phyloP scores from a whole-genome alignment of 495 filamentous ascomycete genomes.

The Penicillium lividum region DNA sequence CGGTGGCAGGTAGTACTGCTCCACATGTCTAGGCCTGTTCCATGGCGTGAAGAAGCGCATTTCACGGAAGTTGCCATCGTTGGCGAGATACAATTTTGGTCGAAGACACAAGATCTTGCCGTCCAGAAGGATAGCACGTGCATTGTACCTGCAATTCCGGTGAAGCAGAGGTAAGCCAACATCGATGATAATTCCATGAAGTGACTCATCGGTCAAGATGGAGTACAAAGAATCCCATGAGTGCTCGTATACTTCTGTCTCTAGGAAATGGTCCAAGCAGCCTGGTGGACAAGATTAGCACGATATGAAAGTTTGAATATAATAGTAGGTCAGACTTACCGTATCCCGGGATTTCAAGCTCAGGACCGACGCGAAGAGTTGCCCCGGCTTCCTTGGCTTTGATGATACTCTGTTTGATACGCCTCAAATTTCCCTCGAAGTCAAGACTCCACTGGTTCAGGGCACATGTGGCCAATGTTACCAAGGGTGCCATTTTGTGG shows the following conservation, averaged over 20 bases:
- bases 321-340: background rate
- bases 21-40: conserved; percentile 56
- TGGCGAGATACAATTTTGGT: conserved; percentile 79
- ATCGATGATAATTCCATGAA: conserved; percentile 16
- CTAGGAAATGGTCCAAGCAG: conserved; percentile 16
- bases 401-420: conserved; percentile 23
- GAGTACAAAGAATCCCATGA: conserved; percentile 18
- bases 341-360: conserved; percentile 17
- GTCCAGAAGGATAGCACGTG: conserved; percentile 60
- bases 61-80: conserved; percentile 39
- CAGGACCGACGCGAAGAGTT: conserved; percentile 14
- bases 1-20: conserved; percentile 69
- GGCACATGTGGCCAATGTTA: conserved; percentile 17
- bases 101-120: conserved; percentile 70
- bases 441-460: conserved; percentile 20
- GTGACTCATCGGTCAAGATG: conserved; percentile 10
- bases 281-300: conserved; percentile 5
- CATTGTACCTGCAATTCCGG: conserved; percentile 17
- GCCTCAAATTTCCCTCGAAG: conserved; percentile 16
- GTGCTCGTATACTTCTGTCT: conserved; percentile 16
- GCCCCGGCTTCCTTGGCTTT: conserved; percentile 13
- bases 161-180: conserved; percentile 15
- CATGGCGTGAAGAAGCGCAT: conserved; percentile 64
- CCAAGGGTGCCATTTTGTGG: conserved; percentile 12
- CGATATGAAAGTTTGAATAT: background rate